Percentiles rank a stretch among this genome's conserved stretches.
Evolutionary conservation across 83 land plant genomes (phyloP).

Genomic region (Thuja plicata): DNA sequence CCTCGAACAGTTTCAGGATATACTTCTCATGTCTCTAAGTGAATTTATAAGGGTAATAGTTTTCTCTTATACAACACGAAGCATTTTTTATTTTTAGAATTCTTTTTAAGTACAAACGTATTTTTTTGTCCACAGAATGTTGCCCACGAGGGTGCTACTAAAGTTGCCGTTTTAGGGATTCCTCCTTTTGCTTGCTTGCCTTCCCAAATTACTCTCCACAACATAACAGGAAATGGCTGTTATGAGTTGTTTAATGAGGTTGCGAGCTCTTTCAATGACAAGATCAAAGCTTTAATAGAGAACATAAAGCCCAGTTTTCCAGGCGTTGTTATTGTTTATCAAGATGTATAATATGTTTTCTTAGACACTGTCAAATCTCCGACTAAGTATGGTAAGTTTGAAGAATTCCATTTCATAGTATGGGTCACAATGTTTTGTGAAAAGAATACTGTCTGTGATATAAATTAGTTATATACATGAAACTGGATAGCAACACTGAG

Average conservation of each 20-base stretch:
- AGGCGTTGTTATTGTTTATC: not conserved
- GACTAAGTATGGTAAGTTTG: not conserved
- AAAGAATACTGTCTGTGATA: no score
- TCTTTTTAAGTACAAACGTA: not conserved
- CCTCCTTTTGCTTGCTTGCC: slow-evolving; percentile 17
- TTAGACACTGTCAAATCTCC: not conserved
- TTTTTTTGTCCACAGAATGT: not conserved
- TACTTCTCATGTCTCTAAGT: slow-evolving; percentile 17
- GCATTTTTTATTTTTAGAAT: not conserved
- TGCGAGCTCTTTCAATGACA: not conserved
- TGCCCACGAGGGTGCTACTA: not conserved
- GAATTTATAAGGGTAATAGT: not conserved
- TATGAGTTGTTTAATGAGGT: slow-evolving; percentile 1
- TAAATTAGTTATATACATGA: not conserved
- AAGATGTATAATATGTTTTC: not conserved
- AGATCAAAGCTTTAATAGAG: no score
- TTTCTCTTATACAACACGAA: not conserved
- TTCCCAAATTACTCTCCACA: slow-evolving; percentile 4
- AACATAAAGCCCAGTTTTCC: no score
- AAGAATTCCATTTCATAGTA: no score
- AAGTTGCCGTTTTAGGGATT: not conserved
- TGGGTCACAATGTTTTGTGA: no score
- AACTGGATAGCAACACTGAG: not conserved
- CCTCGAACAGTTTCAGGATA: slow-evolving; percentile 39
- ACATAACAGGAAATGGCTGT: not conserved